phyloP scores from a whole-genome alignment of 495 filamentous ascomycete genomes.

The Beverwykella pulmonaria region DNA sequence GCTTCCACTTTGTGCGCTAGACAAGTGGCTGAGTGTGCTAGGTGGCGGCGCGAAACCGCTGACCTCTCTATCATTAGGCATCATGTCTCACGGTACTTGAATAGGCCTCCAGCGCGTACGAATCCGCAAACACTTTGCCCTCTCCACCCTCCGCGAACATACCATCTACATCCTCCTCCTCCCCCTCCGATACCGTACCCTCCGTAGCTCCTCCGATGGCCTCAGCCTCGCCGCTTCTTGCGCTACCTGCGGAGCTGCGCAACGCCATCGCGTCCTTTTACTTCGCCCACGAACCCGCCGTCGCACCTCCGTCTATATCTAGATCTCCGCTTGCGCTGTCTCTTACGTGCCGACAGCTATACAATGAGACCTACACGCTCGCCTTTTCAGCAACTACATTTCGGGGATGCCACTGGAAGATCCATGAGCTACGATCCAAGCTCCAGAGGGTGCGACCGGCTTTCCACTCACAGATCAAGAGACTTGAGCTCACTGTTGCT shows the following conservation, averaged over 20 bases:
- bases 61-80: constrained; percentile 10
- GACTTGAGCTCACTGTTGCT: constrained; percentile 13
- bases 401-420: neutral
- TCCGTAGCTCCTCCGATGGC: neutral
- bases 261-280: constrained; percentile 19
- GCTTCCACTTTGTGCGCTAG: neutral
- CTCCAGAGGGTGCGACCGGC: neutral
- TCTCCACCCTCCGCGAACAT: neutral
- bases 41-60: neutral
- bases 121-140: neutral
- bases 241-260: constrained; percentile 19
- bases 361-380: constrained; percentile 11
- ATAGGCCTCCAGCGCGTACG: constrained; percentile 16
- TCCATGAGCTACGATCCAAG: neutral
- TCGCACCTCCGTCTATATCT: constrained; percentile 1
- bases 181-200: neutral
- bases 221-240: constrained; percentile 11
- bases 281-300: constrained; percentile 12
- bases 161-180: neutral
- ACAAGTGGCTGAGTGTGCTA: neutral
- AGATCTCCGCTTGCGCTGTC: constrained; percentile 21
- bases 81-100: constrained; percentile 14
- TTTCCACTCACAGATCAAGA: constrained; percentile 5
- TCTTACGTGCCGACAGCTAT: constrained; percentile 22
- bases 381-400: constrained; percentile 24